Conservation (phyloP, 176 grass and related monocot genomes). For the Triticum monococcum region DNA sequence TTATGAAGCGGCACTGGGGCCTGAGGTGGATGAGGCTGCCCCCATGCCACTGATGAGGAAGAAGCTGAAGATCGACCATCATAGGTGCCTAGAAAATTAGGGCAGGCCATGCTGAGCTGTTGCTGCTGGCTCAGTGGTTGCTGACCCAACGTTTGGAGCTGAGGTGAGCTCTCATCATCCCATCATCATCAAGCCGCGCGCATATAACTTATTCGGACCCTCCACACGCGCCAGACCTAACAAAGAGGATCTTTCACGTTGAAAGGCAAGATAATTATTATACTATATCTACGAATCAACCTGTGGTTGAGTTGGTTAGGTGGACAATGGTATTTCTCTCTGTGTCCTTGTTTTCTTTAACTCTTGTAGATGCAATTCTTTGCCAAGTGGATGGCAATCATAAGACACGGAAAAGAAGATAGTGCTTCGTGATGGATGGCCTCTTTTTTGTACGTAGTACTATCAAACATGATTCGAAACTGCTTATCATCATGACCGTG, state of each 20-base stretch:
- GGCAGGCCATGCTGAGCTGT: constrained; percentile 37
- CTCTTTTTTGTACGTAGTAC: neutral
- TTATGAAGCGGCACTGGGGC: neutral
- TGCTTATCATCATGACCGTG: neutral
- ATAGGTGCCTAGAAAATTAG: constrained; percentile 24
- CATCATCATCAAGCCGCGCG: constrained; percentile 40
- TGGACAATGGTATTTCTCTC: neutral
- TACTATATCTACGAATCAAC: no score
- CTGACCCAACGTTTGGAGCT: constrained; percentile 41
- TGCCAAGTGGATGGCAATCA: constrained; percentile 33
- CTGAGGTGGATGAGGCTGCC: constrained; percentile 32
- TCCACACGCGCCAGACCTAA: constrained; percentile 19
- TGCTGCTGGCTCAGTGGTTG: constrained; percentile 36
- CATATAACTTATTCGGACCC: neutral
- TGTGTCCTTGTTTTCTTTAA: neutral
- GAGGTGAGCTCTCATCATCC: constrained; percentile 34
- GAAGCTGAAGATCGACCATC: constrained; percentile 15
- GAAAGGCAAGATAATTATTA: constrained; percentile 11
- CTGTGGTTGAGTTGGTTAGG: no score
- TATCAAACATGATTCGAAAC: neutral
- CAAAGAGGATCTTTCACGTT: constrained; percentile 50
- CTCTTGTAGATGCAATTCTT: neutral
- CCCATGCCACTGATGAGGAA: constrained; percentile 43
- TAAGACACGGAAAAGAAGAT: neutral
- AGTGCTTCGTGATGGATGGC: constrained; percentile 13